Evolutionary conservation across 106 monocot genomes (phyloP).

Genomic region (Dioscorea dumetorum): DNA sequence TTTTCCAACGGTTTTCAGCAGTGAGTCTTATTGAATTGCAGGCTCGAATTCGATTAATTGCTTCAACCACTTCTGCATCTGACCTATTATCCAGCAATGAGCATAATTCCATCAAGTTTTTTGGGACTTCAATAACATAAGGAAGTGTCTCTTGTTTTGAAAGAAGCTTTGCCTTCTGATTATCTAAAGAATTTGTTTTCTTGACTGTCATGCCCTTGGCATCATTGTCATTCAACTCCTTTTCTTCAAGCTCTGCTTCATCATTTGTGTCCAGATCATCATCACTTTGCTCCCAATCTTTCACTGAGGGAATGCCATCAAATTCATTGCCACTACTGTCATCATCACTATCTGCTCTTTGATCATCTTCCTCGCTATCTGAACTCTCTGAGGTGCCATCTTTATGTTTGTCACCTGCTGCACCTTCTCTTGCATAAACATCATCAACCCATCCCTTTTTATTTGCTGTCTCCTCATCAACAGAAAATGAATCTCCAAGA

Average conservation of each 20-base stretch:
- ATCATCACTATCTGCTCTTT: slow-evolving; percentile 15
- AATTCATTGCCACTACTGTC: slow-evolving; percentile 19
- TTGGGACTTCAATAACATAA: slow-evolving; percentile 90
- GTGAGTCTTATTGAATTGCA: slow-evolving; percentile 77
- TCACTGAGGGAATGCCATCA: slow-evolving; percentile 20
- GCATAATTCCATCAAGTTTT: slow-evolving; percentile 44
- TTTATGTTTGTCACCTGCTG: slow-evolving; percentile 18
- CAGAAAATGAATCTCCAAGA: slow-evolving; percentile 82
- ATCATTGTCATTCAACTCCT: slow-evolving; percentile 13
- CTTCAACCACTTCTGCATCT: slow-evolving; percentile 65
- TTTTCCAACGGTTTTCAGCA: slow-evolving; percentile 72
- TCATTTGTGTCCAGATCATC: slow-evolving; percentile 40
- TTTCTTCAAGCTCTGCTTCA: slow-evolving; percentile 29
- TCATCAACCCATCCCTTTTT: slow-evolving; percentile 67
- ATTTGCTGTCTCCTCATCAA: slow-evolving; percentile 17
- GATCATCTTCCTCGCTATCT: slow-evolving; percentile 30
- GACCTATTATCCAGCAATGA: slow-evolving; percentile 64
- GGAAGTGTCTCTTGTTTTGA: slow-evolving; percentile 47
- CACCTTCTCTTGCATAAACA: slow-evolving; percentile 38
- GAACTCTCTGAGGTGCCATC: slow-evolving; percentile 29
- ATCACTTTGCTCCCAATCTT: slow-evolving; percentile 93
- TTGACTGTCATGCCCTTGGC: slow-evolving; percentile 3
- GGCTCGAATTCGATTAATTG: slow-evolving; percentile 77
- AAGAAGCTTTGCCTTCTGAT: slow-evolving; percentile 11
- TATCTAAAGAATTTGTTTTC: slow-evolving; percentile 3